Percentiles rank a stretch among this genome's conserved stretches.
These are phyloP conservation scores for Raffaelea albimanens DNA, from an alignment of 2,329 filamentous ascomycete genomes.

Conservation along the genomic window DNA sequence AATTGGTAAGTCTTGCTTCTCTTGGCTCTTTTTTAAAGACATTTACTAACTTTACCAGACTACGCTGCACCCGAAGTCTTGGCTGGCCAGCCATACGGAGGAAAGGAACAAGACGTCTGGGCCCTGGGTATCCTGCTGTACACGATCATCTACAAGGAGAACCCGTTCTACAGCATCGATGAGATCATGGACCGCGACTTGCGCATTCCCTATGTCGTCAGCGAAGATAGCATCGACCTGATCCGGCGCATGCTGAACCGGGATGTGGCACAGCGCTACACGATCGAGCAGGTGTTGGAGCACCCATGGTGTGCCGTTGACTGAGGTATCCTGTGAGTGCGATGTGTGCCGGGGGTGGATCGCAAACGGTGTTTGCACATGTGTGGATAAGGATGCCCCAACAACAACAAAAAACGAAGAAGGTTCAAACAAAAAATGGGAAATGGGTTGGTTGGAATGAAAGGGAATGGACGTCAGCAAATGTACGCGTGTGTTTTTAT, in stretches of 20 bases:
- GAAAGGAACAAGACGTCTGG: constrained; percentile 98
- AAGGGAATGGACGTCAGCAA: too few species aligned
- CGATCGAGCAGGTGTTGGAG: constrained; percentile 79
- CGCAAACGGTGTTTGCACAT: too few species aligned
- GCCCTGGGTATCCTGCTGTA: constrained; percentile 93
- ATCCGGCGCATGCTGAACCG: constrained; percentile 88
- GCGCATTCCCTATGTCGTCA: constrained; percentile 78
- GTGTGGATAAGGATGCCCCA: too few species aligned
- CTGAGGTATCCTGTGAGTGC: too few species aligned
- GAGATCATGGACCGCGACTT: constrained; percentile 98
- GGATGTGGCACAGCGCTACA: constrained; percentile 71
- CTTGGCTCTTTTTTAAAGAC: background rate
- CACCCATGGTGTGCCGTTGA: constrained; percentile 64
- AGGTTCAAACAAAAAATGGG: too few species aligned
- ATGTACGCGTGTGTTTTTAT: too few species aligned
- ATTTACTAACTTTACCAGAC: constrained; percentile 45
- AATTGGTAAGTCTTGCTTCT: constrained; percentile 60
- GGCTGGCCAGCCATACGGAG: constrained; percentile 81
- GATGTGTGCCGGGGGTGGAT: too few species aligned
- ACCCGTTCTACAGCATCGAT: constrained; percentile 97
- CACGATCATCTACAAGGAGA: constrained; percentile 99
- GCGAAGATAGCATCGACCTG: constrained; percentile 86
- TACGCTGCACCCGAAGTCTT: constrained; percentile 98
- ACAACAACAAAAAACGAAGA: too few species aligned
- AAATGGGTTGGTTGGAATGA: too few species aligned